Conservation (phyloP, 2,329 filamentous ascomycete species). For the Botryosphaeria dothidea region DNA sequence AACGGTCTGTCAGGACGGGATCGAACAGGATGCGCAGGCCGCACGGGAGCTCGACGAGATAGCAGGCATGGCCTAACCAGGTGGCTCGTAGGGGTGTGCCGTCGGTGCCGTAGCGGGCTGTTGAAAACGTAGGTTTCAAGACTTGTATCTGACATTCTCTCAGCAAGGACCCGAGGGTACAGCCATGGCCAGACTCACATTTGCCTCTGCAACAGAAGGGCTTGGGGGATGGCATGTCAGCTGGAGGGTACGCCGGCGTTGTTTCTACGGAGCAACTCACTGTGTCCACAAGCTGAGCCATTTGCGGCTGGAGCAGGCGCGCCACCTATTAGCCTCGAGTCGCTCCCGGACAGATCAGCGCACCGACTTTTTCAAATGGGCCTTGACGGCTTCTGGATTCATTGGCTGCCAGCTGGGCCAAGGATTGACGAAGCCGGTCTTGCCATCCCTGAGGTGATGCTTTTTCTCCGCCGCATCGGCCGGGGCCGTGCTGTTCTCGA, state of each 20-base stretch:
- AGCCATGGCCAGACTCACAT: background rate
- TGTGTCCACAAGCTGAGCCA: background rate
- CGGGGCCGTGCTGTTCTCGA: background rate
- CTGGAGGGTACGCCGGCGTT: background rate
- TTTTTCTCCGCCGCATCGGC: conserved; percentile 43
- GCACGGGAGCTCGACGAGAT: conserved; percentile 84
- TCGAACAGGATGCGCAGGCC: conserved; percentile 89
- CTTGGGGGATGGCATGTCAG: background rate
- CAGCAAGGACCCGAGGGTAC: background rate
- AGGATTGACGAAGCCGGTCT: conserved; percentile 57
- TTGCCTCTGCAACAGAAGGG: background rate
- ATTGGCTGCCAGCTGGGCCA: conserved; percentile 41
- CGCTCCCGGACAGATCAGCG: background rate
- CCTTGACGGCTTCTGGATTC: background rate
- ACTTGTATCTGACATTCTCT: background rate
- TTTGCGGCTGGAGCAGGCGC: background rate
- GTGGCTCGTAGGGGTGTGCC: conserved; percentile 72
- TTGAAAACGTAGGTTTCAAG: background rate
- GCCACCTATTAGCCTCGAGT: background rate
- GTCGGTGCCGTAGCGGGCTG: conserved; percentile 35
- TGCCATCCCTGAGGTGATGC: conserved; percentile 52
- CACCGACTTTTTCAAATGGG: background rate
- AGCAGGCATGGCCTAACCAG: conserved; percentile 94
- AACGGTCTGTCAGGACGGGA: conserved; percentile 87
- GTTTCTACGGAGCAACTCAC: background rate